Conservation (phyloP, 1,284 basidiomycete genomes). For the Trametes hirsuta region DNA sequence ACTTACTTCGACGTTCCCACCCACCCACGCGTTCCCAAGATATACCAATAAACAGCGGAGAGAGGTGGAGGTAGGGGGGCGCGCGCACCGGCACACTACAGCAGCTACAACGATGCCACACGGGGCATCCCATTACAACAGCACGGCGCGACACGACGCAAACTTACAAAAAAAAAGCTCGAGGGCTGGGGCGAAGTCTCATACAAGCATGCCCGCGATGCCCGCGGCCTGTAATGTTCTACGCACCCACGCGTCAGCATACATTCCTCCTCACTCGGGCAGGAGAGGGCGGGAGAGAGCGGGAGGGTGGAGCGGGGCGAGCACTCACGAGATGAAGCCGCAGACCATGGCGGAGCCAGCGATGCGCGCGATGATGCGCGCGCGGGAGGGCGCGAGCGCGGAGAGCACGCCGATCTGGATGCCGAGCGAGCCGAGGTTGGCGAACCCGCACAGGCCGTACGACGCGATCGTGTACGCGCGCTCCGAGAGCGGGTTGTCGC, state of each 20-base stretch:
- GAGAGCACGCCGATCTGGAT: slow-evolving; percentile 90
- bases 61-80: no score
- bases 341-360: slow-evolving; percentile 82
- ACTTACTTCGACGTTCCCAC: no score
- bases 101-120: no score
- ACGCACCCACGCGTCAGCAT: background rate
- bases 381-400: slow-evolving; percentile 80
- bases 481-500: slow-evolving; percentile 59
- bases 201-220: slow-evolving; percentile 59
- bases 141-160: no score
- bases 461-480: slow-evolving; percentile 80
- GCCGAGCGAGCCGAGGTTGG: slow-evolving; percentile 84
- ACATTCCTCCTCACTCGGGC: background rate
- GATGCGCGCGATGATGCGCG: slow-evolving; percentile 70
- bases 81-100: no score
- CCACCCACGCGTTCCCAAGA: no score
- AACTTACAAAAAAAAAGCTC: no score
- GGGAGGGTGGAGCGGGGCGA: background rate
- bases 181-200: background rate
- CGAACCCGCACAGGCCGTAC: slow-evolving; percentile 89
- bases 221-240: slow-evolving; percentile 72
- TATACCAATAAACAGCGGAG: no score
- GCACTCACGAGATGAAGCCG: slow-evolving; percentile 66
- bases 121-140: no score
- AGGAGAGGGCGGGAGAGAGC: background rate